Evolutionary conservation across 768 basidiomycete species (phyloP).

Genomic region (Termitomyces sp.): DNA sequence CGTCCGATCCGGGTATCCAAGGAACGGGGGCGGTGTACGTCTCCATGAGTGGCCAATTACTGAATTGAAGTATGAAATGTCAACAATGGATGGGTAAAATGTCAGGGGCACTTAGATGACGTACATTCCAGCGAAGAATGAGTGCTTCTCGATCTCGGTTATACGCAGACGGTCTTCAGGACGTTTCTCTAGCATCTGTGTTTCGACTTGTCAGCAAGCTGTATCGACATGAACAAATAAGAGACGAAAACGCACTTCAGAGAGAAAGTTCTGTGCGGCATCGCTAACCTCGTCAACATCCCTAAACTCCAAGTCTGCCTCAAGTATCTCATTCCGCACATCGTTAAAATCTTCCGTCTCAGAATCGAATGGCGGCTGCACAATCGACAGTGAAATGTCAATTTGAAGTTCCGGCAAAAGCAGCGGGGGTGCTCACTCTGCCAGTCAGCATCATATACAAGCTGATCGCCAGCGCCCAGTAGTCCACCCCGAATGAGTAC

Average conservation of each 20-base stretch:
- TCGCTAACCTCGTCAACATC: background rate
- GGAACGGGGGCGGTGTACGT: background rate
- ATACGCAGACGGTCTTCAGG: background rate
- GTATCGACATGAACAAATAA: background rate
- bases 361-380: background rate
- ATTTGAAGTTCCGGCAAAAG: too few relatives aligned
- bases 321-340: background rate
- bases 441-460: conserved; percentile 1
- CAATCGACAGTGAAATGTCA: too few relatives aligned
- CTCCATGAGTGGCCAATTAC: background rate
- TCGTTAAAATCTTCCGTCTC: background rate
- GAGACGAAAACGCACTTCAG: background rate
- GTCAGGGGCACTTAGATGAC: background rate
- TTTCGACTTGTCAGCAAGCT: background rate
- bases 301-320: background rate
- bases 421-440: background rate
- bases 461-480: background rate
- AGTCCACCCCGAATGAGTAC: background rate
- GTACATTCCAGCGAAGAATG: background rate
- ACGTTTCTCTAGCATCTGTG: background rate
- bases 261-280: background rate
- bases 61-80: background rate
- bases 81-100: background rate
- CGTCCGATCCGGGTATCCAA: background rate
- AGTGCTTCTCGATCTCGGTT: background rate